Conservation (phyloP, 371 early-diverging fungal genomes). For the Blyttiomyces sp. region DNA sequence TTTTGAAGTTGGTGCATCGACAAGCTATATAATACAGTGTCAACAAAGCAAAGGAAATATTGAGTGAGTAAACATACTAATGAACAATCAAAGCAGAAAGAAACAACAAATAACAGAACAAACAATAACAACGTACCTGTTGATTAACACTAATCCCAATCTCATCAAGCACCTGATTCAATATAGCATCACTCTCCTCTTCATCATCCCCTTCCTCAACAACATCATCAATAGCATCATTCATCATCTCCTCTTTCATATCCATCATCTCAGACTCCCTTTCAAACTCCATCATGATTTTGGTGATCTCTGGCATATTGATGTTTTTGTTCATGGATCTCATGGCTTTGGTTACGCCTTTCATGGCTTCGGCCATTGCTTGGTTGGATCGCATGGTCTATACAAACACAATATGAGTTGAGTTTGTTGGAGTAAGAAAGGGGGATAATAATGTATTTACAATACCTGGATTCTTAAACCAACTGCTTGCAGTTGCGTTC, state of each 20-base stretch:
- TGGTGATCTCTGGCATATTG: slow-evolving; percentile 89
- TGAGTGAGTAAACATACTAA: neutral
- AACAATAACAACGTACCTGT: slow-evolving; percentile 25
- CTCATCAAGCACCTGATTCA: slow-evolving; percentile 92
- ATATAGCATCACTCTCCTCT: slow-evolving; percentile 77
- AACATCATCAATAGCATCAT: slow-evolving; percentile 92
- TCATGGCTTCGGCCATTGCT: slow-evolving; percentile 95
- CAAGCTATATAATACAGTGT: slow-evolving; percentile 45
- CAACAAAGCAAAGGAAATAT: neutral
- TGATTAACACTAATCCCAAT: slow-evolving; percentile 77
- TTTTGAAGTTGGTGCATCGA: slow-evolving; percentile 56
- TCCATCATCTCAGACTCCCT: slow-evolving; percentile 93
- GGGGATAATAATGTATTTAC: neutral
- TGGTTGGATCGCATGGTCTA: slow-evolving; percentile 89
- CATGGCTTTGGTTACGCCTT: slow-evolving; percentile 94
- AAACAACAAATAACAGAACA: neutral
- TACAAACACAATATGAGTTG: neutral
- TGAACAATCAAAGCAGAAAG: slow-evolving; percentile 3
- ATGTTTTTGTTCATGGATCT: slow-evolving; percentile 89
- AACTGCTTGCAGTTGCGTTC: slow-evolving; percentile 92
- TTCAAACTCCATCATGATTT: slow-evolving; percentile 97
- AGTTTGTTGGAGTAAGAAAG: too few relatives aligned
- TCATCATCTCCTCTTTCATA: slow-evolving; percentile 98
- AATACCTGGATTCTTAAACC: slow-evolving; percentile 86
- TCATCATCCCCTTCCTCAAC: slow-evolving; percentile 93